Evolutionary conservation across 2,329 filamentous ascomycete species (phyloP).

Genomic region (Aphanocladium album): DNA sequence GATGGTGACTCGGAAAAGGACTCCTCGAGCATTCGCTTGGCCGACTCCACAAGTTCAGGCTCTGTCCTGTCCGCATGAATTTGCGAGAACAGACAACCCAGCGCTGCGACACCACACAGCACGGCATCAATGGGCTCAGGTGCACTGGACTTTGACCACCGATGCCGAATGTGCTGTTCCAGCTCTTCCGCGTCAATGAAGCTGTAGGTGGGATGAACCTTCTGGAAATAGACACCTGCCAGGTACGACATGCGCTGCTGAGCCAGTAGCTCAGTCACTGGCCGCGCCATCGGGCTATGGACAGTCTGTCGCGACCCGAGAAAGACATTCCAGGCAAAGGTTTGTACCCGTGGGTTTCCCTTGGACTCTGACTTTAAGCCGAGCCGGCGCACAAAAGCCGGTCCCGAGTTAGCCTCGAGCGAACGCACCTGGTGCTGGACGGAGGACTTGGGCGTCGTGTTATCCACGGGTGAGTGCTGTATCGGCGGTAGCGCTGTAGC

Average conservation of each 20-base stretch:
- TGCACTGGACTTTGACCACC: slow-evolving; percentile 29
- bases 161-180: slow-evolving; percentile 22
- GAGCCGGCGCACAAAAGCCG: slow-evolving; percentile 49
- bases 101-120: slow-evolving; percentile 49
- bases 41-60: slow-evolving; percentile 40
- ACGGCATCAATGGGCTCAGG: slow-evolving; percentile 40
- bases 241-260: slow-evolving; percentile 43
- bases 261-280: slow-evolving; percentile 42
- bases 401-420: slow-evolving; percentile 52
- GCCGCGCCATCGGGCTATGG: slow-evolving; percentile 21
- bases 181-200: slow-evolving; percentile 36
- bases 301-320: slow-evolving; percentile 24
- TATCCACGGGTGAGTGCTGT: slow-evolving; percentile 10
- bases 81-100: slow-evolving; percentile 48
- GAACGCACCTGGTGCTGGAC: slow-evolving; percentile 24
- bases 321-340: slow-evolving; percentile 51
- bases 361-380: slow-evolving; percentile 49
- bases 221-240: slow-evolving; percentile 45
- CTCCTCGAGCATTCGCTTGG: slow-evolving; percentile 41
- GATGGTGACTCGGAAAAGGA: slow-evolving; percentile 27
- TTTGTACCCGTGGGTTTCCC: slow-evolving; percentile 46
- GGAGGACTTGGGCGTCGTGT: slow-evolving; percentile 23
- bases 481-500: neutral
- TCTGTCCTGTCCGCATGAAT: slow-evolving; percentile 36
- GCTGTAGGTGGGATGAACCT: slow-evolving; percentile 48